These are phyloP conservation scores for Chenopodium berlandieri DNA, from an alignment of 148 eudicot species.

Conservation along the genomic window DNA sequence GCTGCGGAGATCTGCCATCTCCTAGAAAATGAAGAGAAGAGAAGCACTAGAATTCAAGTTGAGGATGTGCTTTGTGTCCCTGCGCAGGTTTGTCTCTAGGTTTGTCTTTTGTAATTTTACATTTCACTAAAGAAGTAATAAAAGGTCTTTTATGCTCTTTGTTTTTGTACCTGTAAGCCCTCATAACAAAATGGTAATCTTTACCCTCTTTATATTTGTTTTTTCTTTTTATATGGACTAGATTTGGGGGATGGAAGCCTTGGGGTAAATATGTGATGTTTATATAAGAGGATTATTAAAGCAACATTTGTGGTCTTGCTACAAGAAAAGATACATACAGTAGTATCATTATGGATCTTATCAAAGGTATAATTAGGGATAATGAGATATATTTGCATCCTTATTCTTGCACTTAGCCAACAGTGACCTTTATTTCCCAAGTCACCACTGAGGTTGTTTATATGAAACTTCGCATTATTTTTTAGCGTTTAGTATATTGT, in stretches of 20 bases:
- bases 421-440: background rate
- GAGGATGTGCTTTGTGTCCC: constrained; percentile 42
- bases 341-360: background rate
- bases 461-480: background rate
- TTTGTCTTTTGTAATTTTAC: constrained; percentile 9
- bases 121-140: background rate
- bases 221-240: background rate
- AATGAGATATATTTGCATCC: background rate
- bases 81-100: constrained; percentile 45
- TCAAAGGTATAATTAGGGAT: background rate
- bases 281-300: background rate
- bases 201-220: background rate
- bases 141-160: background rate
- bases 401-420: background rate
- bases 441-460: background rate
- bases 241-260: background rate
- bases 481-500: background rate
- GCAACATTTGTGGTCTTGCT: background rate
- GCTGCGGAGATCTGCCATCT: constrained; percentile 30
- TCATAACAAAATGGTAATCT: background rate
- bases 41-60: constrained; percentile 31
- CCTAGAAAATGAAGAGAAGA: constrained; percentile 30
- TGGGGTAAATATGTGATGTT: background rate
- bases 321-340: background rate
- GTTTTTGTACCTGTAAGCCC: background rate